A percentile compares a stretch with the other conserved stretches of the same genome.
Conservation (phyloP, 2,329 filamentous ascomycete species). For the Epichloe coenophiala region DNA sequence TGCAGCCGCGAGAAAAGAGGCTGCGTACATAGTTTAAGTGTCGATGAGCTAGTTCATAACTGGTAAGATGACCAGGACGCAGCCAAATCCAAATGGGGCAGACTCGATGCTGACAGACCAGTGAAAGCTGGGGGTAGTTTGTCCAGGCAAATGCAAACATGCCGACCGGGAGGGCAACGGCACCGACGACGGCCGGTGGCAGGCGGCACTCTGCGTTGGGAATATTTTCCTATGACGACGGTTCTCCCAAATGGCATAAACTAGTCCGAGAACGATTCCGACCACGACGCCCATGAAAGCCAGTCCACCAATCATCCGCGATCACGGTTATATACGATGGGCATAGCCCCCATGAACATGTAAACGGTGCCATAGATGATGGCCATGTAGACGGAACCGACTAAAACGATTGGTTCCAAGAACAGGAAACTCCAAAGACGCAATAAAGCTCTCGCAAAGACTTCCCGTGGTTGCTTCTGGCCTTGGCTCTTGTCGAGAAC, state of each 20-base stretch:
- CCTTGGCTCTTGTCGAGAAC: too few species aligned
- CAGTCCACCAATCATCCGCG: slow-evolving; percentile 40
- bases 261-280: slow-evolving; percentile 40
- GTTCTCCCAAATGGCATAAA: slow-evolving; percentile 34
- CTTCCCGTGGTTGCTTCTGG: too few species aligned
- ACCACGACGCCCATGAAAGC: slow-evolving; percentile 47
- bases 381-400: slow-evolving; percentile 45
- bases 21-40: slow-evolving; percentile 55
- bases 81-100: slow-evolving; percentile 35
- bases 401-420: slow-evolving; percentile 46
- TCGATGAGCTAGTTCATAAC: slow-evolving; percentile 51
- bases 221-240: slow-evolving; percentile 27
- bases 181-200: slow-evolving; percentile 40
- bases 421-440: slow-evolving; percentile 24
- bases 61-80: slow-evolving; percentile 44
- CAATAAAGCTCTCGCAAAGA: not conserved
- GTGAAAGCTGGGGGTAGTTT: slow-evolving; percentile 32
- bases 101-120: slow-evolving; percentile 28
- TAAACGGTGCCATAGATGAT: slow-evolving; percentile 35
- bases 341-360: slow-evolving; percentile 33
- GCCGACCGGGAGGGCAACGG: slow-evolving; percentile 37
- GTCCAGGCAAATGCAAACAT: slow-evolving; percentile 51
- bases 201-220: slow-evolving; percentile 44
- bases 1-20: slow-evolving; percentile 55
- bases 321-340: slow-evolving; percentile 40